Base-by-base conservation (phyloP, 257 asterid species). In the Ocimum tenuiflorum region DNA sequence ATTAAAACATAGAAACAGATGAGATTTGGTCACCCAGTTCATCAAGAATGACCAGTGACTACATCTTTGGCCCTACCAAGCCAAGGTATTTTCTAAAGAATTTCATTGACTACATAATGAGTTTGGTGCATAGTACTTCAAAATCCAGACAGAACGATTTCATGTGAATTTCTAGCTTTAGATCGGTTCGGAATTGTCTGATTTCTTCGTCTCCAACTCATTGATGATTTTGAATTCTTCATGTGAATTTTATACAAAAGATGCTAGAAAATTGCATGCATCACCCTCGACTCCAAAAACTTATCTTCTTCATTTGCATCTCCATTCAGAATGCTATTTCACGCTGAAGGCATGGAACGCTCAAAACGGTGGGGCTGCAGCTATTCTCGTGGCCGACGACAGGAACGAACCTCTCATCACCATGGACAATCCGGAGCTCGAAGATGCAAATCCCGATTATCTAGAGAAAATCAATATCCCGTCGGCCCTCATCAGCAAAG, bases 331-430 rank as follows among this genome's bases (percentile, higher is more conserved):
- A 2, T 88, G 98, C 81, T 88, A 70, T 70, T 91, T 91, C 76
- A 88, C 96, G 2, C 53, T 88, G 74, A 91, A 91, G 84, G 95
- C 96, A 10, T 91, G 96, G 98, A 83, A 86, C 79, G 96, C 95
- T 76, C 98, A 91, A 73, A 91, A 82, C 27, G 91, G 86, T 67
- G 96, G 98, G 72, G 98, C 95, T 3, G 98, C 98, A 12, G 98
- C 98, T 31, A 85, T 88, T 76, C 91, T 91, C 20, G 98, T 91
- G 50, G 90, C 94, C 4, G 96, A 91, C 54, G 91, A 91, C 78
- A 82, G 81, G 74, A 65, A 41, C 2, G 98, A 86, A 73, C 88
- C 88, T 63, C 82, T 91, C 42, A 91, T 91, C 54, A 91, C 98
- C 63, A 91, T 91, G 98, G 98, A 91, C 73, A 88, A 78, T 71